These are phyloP conservation scores for Polytrichum commune DNA, from an alignment of 225 moss, liverwort and hornwort genomes.

Conservation along the genomic window DNA sequence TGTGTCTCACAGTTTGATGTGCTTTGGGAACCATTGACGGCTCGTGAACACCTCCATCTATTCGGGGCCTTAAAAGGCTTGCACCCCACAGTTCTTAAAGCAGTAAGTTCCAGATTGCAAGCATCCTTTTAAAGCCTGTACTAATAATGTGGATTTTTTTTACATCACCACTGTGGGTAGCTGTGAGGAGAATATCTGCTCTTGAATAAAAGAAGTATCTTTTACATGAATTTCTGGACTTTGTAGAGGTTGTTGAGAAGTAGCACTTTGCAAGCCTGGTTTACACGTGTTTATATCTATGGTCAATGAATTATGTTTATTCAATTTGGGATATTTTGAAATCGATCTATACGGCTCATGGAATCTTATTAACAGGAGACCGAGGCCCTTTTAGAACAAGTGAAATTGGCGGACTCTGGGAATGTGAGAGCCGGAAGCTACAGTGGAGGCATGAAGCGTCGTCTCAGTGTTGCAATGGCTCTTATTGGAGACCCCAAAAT, in stretches of 20 bases:
- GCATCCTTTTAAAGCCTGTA: no score
- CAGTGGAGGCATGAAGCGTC: constrained; percentile 98
- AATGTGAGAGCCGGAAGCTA: constrained; percentile 87
- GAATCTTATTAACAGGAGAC: constrained; percentile 53
- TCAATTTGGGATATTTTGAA: no score
- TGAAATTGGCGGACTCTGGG: constrained; percentile 73
- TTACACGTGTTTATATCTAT: no score
- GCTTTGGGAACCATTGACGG: constrained; percentile 84
- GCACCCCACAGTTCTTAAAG: constrained; percentile 47
- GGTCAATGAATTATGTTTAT: no score
- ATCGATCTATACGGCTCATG: no score
- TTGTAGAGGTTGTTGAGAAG: no score
- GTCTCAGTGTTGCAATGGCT: constrained; percentile 92
- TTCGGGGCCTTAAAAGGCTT: constrained; percentile 91
- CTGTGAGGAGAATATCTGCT: no score
- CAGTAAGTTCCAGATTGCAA: constrained; percentile 33
- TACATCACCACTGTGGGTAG: no score
- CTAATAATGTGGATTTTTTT: no score
- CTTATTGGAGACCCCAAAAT: constrained; percentile 92
- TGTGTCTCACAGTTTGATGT: constrained; percentile 77
- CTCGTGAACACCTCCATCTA: constrained; percentile 81
- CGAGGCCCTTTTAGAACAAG: constrained; percentile 65
- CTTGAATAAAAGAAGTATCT: no score
- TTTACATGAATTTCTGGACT: no score
- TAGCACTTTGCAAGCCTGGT: no score